Base-by-base conservation (phyloP, 257 asterid genomes). In the Solanum tarijense region DNA sequence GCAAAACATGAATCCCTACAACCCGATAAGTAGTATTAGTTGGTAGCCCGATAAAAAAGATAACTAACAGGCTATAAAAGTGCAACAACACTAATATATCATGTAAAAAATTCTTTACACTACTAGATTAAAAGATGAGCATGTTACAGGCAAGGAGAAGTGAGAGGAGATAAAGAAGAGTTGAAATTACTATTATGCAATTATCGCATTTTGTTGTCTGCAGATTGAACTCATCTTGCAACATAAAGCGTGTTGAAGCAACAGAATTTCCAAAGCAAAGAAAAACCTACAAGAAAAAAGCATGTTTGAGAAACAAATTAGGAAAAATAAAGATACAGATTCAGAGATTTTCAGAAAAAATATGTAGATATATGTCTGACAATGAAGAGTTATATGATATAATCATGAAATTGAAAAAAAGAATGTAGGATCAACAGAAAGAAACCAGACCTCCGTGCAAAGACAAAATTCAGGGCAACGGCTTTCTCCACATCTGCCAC, bases 171-270 rank as follows among this genome's bases (percentile, higher is more conserved):
- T 25, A 12, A 25, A 69, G 89, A 79, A 88, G 39, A 43, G 76
- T 68, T 55, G 87, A 69, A 83, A 68, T 65, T 92, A 91, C 93
- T 88, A 90, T 92, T 14, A 90, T 90, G 93, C 93, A 90, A 16
- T 92, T 92, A 86, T 92, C 92, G 46, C 92, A 91, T 85, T 88
- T 58, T 48, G 92, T 88, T 48, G 92, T 92, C 71, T 90, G 92
- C 89, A 89, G 90, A 76, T 90, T 90, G 91, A 91, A 90, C 87
- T 92, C 94, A 85, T 92, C 94, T 85, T 92, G 92, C 81, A 92
- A 62, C 90, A 91, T 85, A 86, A 91, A 91, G 72, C 93, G 91
- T 5, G 93, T 92, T 3, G 92, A 89, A 38, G 94, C 92, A 60
- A 92, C 93, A 68, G 92, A 92, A 83, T 86, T 92, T 21, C 74